phyloP scores from a whole-genome alignment of 2,329 filamentous ascomycete genomes.

The Alternaria infectoria region DNA sequence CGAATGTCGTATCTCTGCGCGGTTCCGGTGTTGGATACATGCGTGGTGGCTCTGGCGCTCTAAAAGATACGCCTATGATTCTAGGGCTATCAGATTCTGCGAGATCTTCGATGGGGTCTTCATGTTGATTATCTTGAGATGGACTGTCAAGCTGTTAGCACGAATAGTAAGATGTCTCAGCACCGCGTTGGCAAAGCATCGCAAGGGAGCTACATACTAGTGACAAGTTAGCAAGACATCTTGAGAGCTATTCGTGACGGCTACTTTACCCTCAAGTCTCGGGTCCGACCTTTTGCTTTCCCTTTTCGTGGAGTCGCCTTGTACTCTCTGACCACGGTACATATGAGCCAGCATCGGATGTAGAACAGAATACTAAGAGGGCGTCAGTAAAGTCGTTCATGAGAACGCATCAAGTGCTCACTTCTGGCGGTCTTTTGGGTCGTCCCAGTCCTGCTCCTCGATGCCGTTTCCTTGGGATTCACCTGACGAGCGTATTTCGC shows the following conservation, averaged over 20 bases:
- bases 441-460: slow-evolving; percentile 12
- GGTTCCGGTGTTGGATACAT: background rate
- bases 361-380: slow-evolving; percentile 11
- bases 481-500: background rate
- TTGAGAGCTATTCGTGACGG: too few species aligned
- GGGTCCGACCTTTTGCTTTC: slow-evolving; percentile 2
- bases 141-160: background rate
- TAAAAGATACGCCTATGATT: background rate
- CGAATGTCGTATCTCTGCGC: background rate
- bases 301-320: background rate
- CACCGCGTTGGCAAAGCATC: too few species aligned
- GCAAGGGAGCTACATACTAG: too few species aligned
- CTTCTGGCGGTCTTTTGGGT: background rate
- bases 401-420: background rate
- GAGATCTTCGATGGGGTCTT: background rate
- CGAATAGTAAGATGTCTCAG: too few species aligned
- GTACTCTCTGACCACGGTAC: background rate
- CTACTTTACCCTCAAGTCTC: slow-evolving; percentile 3
- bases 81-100: background rate
- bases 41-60: background rate
- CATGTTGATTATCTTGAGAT: background rate
- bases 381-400: background rate
- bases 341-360: slow-evolving; percentile 20
- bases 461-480: background rate
- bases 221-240: too few species aligned